Evolutionary conservation across 2,329 filamentous ascomycete species (phyloP).

Genomic region (Gyromitra esculenta): DNA sequence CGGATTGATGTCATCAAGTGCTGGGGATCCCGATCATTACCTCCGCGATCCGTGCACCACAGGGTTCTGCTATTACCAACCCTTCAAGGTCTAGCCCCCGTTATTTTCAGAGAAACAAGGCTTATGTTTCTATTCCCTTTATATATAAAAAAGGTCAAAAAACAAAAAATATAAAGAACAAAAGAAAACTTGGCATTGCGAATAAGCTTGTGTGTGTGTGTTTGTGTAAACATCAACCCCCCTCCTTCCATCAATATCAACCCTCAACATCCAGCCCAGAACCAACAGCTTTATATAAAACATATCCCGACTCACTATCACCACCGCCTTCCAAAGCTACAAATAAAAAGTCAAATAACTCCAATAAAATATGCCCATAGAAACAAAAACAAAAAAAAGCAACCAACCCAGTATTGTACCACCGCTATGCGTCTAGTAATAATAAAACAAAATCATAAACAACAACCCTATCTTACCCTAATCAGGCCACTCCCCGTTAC

Average conservation of each 20-base stretch:
- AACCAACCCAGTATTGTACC: constrained; percentile 28
- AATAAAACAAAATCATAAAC: constrained; percentile 4
- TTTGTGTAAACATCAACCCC: constrained; percentile 24
- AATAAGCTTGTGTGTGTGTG: constrained; percentile 26
- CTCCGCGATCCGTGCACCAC: not conserved
- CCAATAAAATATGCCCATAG: constrained; percentile 38
- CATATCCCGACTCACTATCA: not conserved
- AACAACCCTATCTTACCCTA: not conserved
- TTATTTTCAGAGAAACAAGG: not conserved
- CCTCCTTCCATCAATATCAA: not conserved
- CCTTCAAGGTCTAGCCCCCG: not conserved
- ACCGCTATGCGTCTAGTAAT: constrained; percentile 24
- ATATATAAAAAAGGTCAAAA: not conserved
- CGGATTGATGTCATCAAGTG: constrained; percentile 1
- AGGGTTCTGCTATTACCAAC: not conserved
- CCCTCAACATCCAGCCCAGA: constrained; percentile 6
- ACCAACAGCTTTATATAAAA: constrained; percentile 27
- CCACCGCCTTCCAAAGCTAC: not conserved
- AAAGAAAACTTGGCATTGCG: constrained; percentile 34
- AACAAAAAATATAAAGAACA: constrained; percentile 9
- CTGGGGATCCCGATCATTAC: not conserved
- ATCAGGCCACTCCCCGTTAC: constrained; percentile 10
- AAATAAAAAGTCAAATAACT: constrained; percentile 42
- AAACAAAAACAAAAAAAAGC: constrained; percentile 35
- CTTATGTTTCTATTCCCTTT: not conserved